Evolutionary conservation across 208 protist species (phyloP).

Genomic region (Trypanosoma avium): DNA sequence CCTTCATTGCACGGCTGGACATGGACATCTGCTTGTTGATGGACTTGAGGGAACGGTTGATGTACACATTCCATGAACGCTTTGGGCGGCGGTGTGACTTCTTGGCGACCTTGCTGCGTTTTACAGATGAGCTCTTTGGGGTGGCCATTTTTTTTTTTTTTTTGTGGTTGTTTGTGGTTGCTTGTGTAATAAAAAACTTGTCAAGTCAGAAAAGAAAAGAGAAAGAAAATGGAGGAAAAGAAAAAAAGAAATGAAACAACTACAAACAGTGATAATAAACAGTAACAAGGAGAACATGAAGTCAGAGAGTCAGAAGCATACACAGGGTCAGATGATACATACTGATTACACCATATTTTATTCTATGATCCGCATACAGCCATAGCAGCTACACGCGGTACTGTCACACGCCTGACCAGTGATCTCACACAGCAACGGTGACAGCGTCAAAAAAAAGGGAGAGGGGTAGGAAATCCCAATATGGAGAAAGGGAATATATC

Average conservation of each 20-base stretch:
- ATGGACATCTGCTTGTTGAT: slow-evolving; percentile 97
- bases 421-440: neutral
- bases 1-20: slow-evolving; percentile 94
- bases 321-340: slow-evolving; percentile 2
- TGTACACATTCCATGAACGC: slow-evolving; percentile 87
- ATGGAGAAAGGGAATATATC: neutral
- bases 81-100: slow-evolving; percentile 69
- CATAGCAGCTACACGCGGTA: neutral
- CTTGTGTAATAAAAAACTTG: neutral
- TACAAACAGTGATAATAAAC: neutral
- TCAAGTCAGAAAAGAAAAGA: neutral
- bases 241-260: slow-evolving; percentile 11
- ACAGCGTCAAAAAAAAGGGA: neutral
- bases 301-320: neutral
- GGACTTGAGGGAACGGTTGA: slow-evolving; percentile 94
- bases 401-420: neutral
- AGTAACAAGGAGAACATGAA: neutral
- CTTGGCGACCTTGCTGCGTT: slow-evolving; percentile 31
- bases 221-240: slow-evolving; percentile 1
- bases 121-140: slow-evolving; percentile 40
- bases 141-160: slow-evolving; percentile 43
- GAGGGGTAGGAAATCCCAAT: neutral
- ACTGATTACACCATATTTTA: no score
- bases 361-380: neutral
- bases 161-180: neutral